Base-by-base conservation (phyloP, 495 filamentous ascomycete species). In the Hypomontagnella monticulosa region DNA sequence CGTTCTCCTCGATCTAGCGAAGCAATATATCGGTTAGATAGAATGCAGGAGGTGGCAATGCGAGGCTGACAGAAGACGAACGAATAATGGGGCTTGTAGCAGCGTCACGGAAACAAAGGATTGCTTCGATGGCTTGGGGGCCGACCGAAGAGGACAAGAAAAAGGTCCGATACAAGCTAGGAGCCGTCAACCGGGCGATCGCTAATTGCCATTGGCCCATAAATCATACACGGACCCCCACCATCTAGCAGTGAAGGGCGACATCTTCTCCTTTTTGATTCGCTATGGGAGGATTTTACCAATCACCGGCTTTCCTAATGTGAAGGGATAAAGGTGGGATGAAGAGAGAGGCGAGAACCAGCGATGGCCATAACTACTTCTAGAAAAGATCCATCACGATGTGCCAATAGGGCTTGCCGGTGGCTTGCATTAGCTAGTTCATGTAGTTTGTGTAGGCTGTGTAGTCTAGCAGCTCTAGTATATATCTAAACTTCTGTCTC, bases 341-440 rank as follows among this genome's bases (percentile, higher is more conserved):
- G 40, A 32, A 4, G 4, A 4, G 37, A 30, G 30, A 10, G 47
- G 27, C 4, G 14, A 53, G 11, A 18, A 40, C 34, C 14, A 5
- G 20, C 23, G 43, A 50, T 3, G 14, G 5, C 33, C n/a, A 32
- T 32, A 34, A 14, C 18, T n/a, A 49, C 4, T 34, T 7, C 16
- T 34, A 52, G 40, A 48, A 61, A 18, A 52, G 19, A 43, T 2
- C 14, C 10, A 32, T 27, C 23, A 19, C 37, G 52, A 57, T 14
- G 41, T 33, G 42, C 57, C 57, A 67, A 67, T 62, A 57, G 62
- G 64, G 64, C 63, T 67, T 27, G 40, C 48, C 43, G 41, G 37
- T 48, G 64, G 46, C 58, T 52, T 53, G 19, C 38, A 19, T 40
- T 3, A 12, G 14, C 11, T 40, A 40, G 36, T 40, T 3, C 36